These are phyloP conservation scores for Vicia sativa DNA, from an alignment of 306 rosid genomes.

Conservation along the genomic window DNA sequence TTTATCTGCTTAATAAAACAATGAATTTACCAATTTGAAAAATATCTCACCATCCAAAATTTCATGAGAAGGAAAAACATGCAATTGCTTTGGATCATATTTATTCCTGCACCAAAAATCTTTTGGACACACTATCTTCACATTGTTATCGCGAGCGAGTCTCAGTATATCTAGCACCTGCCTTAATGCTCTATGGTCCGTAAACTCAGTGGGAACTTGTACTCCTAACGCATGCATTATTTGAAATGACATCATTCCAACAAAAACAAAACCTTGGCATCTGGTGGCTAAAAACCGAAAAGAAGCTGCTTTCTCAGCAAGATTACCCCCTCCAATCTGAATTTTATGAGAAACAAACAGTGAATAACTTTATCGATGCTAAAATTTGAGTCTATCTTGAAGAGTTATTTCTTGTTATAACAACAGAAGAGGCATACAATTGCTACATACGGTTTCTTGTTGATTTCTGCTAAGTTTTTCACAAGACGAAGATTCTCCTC, in stretches of 20 bases:
- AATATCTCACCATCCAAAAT: constrained; percentile 68
- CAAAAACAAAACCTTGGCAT: constrained; percentile 75
- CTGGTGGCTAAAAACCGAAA: constrained; percentile 69
- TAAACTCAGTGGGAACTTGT: constrained; percentile 56
- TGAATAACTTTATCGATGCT: constrained; percentile 16
- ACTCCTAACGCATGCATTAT: constrained; percentile 77
- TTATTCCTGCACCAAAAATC: constrained; percentile 81
- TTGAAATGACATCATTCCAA: constrained; percentile 92
- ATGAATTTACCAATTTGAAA: constrained; percentile 21
- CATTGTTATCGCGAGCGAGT: constrained; percentile 52
- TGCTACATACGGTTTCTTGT: constrained; percentile 73
- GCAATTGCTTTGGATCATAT: constrained; percentile 49
- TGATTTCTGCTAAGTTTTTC: constrained; percentile 50
- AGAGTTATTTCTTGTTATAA: constrained; percentile 25
- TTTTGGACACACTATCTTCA: constrained; percentile 68
- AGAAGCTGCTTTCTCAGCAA: constrained; percentile 69
- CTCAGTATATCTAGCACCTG: constrained; percentile 61
- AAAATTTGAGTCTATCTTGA: constrained; percentile 21
- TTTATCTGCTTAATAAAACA: constrained; percentile 28
- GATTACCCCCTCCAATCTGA: constrained; percentile 86
- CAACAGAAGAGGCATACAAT: constrained; percentile 59
- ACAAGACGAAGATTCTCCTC: constrained; percentile 64
- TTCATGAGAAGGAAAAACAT: constrained; percentile 59
- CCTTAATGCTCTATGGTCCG: constrained; percentile 53
- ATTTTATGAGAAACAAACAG: constrained; percentile 37